phyloP scores from a whole-genome alignment of 176 grass and related monocot species.

The Guadua angustifolia region DNA sequence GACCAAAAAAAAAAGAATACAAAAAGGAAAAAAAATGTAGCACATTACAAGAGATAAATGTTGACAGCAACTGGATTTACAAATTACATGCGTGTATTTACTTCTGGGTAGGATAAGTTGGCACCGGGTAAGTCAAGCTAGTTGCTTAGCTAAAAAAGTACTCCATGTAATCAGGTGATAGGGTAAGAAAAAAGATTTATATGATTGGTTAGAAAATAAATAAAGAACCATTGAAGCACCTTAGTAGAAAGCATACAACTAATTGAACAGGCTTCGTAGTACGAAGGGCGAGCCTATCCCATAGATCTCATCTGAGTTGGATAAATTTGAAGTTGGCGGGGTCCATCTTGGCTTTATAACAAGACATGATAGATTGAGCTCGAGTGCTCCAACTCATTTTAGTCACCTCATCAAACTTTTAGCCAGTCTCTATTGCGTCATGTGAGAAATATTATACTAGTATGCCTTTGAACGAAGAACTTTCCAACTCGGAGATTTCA shows the following conservation, averaged over 20 bases:
- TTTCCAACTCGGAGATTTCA: not conserved
- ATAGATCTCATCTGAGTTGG: not conserved
- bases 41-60: not conserved
- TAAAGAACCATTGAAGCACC: not conserved
- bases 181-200: not conserved
- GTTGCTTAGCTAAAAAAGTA: too few species aligned
- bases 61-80: not conserved
- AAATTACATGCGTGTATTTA: not conserved
- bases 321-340: not conserved
- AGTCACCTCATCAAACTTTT: not conserved
- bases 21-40: too few species aligned
- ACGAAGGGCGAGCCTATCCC: not conserved
- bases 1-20: too few species aligned
- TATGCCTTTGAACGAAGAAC: not conserved
- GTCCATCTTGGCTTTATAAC: not conserved
- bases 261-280: not conserved
- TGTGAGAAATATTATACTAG: not conserved
- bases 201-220: not conserved
- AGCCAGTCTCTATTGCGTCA: not conserved
- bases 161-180: not conserved
- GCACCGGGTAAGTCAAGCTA: too few species aligned
- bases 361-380: not conserved
- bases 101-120: not conserved
- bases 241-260: not conserved
- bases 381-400: not conserved